These are phyloP conservation scores for Boletus rubescentipes DNA, from an alignment of 768 basidiomycete species.

Conservation along the genomic window DNA sequence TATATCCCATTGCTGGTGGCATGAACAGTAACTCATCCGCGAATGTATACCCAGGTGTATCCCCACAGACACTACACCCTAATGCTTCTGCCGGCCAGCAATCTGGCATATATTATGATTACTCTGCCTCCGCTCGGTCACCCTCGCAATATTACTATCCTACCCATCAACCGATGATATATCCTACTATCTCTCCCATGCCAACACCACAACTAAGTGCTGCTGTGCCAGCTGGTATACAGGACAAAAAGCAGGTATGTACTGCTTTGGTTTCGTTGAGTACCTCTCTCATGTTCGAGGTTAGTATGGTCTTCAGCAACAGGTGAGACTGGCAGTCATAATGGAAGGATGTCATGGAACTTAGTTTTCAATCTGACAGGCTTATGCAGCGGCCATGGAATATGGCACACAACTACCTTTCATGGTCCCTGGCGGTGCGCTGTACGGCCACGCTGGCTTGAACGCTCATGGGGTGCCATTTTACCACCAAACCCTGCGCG, in stretches of 20 bases:
- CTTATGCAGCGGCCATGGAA: conserved; percentile 46
- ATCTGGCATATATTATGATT: conserved; percentile 60
- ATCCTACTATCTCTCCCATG: conserved; percentile 56
- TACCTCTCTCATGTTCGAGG: conserved; percentile 10
- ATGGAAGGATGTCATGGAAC: background rate
- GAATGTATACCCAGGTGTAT: conserved; percentile 49
- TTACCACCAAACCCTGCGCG: conserved; percentile 42
- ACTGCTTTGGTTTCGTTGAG: conserved; percentile 4
- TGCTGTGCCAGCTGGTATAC: conserved; percentile 38
- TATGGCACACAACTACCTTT: conserved; percentile 48
- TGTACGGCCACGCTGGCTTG: conserved; percentile 42
- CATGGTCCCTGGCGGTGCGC: conserved; percentile 42
- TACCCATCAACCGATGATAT: conserved; percentile 56
- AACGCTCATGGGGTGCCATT: conserved; percentile 35
- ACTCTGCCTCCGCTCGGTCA: conserved; percentile 44
- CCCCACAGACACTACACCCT: conserved; percentile 43
- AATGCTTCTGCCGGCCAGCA: conserved; percentile 46
- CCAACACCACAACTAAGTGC: conserved; percentile 46
- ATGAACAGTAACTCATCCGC: conserved; percentile 44
- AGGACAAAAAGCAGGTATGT: conserved; percentile 63
- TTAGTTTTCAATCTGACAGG: conserved; percentile 24
- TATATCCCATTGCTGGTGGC: conserved; percentile 49
- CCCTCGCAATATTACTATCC: conserved; percentile 64
- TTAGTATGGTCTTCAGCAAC: conserved; percentile 48
- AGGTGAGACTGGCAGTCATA: conserved; percentile 35